Evolutionary conservation across 2,329 filamentous ascomycete genomes (phyloP), one percentile per base, ranked within the genome.

Genomic region (Paecilomyces sp.): DNA sequence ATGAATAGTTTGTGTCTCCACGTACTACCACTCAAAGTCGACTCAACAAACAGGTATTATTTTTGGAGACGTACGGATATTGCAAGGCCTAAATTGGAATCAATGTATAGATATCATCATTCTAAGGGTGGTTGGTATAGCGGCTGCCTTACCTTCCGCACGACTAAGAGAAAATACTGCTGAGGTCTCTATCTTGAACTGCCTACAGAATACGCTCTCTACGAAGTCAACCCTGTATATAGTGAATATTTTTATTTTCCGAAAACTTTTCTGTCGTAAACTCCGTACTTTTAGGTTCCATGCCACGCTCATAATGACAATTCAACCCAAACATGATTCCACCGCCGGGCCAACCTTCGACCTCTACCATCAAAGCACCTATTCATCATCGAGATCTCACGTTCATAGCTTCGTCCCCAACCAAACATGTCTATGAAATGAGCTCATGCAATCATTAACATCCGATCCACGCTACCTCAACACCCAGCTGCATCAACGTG

Each of bases 391-490:
- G 18, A 47, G 13, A 18, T 47, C 41, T 47, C 41, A 47, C 41
- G 18, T 47, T 47, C 41, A 47, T 47, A 47, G 41, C 41, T 47
- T 47, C 41, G 9, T 47, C 41, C 41, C 41, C 22, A 53, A 30
- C 51, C 11, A 25, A 53, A 53, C 28, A 53, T 30, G 51, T 53
- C 51, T 53, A 53, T 53, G 51, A 53, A 53, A 53, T 53, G 51
- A 53, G 28, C 51, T 53, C 51, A 53, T 53, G 51, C 51, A 53
- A 53, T 53, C 51, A 30, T 53, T 53, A 53, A 53, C 51, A 53
- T 53, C 22, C 22, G 22, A 30, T 53, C 51, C 51, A 53, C 51
- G 51, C 24, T 24, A 53, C 51, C 22, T 53, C 51, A 53, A 53
- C 51, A 53, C 51, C 50, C 51, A 53, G 51, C 51, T 53, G 51